phyloP scores from a whole-genome alignment of 2,329 filamentous ascomycete genomes.

The Penicillium sp. region DNA sequence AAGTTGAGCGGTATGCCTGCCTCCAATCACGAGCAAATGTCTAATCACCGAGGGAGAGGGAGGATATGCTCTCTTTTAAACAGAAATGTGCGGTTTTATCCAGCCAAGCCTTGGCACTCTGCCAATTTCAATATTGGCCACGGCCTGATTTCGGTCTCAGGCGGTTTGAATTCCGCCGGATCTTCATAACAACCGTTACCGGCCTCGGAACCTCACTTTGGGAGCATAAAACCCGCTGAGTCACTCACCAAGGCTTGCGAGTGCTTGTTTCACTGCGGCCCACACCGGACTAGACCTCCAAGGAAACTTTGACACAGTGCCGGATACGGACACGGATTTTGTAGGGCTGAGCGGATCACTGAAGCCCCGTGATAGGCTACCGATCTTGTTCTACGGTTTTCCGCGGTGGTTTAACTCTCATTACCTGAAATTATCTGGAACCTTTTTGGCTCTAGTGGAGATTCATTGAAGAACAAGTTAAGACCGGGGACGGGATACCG shows the following conservation, averaged over 20 bases:
- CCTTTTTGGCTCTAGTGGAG: neutral
- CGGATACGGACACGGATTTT: no score
- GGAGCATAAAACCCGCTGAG: no score
- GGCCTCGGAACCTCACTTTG: neutral
- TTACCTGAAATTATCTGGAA: neutral
- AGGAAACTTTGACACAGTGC: no score
- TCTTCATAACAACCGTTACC: neutral
- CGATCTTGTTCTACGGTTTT: neutral
- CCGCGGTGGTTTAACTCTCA: no score
- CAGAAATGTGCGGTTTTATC: no score
- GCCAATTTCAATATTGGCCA: neutral
- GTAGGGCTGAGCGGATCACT: no score
- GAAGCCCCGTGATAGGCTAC: no score
- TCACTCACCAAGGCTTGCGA: neutral
- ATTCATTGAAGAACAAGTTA: neutral
- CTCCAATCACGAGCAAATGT: no score
- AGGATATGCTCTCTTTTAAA: no score
- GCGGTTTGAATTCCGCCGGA: neutral
- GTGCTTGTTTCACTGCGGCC: neutral
- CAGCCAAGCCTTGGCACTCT: no score
- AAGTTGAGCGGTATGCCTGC: no score
- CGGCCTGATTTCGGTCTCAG: neutral
- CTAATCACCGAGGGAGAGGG: no score
- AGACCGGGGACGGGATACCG: neutral
- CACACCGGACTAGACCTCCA: neutral